Conservation (phyloP, 306 rosid genomes). For the Glycine tomentella region DNA sequence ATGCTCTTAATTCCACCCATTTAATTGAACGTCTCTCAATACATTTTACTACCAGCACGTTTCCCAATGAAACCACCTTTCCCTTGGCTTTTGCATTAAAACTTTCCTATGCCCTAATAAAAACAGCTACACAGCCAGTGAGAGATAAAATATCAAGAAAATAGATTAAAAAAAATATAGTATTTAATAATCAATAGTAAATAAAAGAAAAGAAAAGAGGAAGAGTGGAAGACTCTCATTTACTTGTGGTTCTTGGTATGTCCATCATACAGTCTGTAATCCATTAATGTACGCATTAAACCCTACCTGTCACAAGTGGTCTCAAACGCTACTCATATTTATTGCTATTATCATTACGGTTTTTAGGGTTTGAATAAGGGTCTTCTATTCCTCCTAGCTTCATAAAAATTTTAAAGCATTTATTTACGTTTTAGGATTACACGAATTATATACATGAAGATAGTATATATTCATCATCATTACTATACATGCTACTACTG, state of each 20-base stretch:
- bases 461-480: not conserved
- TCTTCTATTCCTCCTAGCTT: not conserved
- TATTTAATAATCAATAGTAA: too few relatives aligned
- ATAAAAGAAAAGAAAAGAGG: too few relatives aligned
- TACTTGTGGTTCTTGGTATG: slow-evolving; percentile 36
- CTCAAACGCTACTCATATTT: slow-evolving; percentile 62
- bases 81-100: slow-evolving; percentile 39
- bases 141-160: not conserved
- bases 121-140: slow-evolving; percentile 37
- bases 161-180: not conserved
- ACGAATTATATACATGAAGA: not conserved
- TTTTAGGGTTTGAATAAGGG: too few relatives aligned
- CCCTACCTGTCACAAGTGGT: slow-evolving; percentile 74
- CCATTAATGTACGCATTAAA: slow-evolving; percentile 77
- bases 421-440: not conserved
- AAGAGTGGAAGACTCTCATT: not conserved
- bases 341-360: slow-evolving; percentile 53
- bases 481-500: not conserved
- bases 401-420: not conserved
- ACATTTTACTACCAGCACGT: slow-evolving; percentile 42
- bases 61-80: slow-evolving; percentile 67
- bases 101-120: slow-evolving; percentile 47
- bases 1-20: slow-evolving; percentile 34
- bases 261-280: slow-evolving; percentile 68
- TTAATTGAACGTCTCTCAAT: slow-evolving; percentile 25